phyloP scores from a whole-genome alignment of 768 basidiomycete species.

The Boletus sensibilis region DNA sequence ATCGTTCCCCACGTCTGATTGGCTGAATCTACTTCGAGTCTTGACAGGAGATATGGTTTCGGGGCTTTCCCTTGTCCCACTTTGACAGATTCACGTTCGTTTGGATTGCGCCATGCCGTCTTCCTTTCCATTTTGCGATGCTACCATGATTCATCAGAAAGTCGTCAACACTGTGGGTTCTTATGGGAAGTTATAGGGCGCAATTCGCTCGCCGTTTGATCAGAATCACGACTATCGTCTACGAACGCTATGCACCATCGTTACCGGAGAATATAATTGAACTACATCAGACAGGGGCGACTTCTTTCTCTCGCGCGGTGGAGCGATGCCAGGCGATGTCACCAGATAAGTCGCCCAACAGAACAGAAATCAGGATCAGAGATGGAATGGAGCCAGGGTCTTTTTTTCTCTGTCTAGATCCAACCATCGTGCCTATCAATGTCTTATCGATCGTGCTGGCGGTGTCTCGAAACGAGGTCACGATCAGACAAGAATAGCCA shows the following conservation, averaged over 20 bases:
- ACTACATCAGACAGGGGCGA: background rate
- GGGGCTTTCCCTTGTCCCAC: constrained; percentile 3
- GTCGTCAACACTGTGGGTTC: background rate
- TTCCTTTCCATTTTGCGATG: background rate
- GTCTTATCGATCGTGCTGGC: constrained; percentile 18
- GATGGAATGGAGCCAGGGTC: background rate
- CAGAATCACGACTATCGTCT: background rate
- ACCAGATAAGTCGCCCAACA: background rate
- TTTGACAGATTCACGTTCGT: constrained; percentile 11
- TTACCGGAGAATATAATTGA: background rate
- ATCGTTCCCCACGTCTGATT: background rate
- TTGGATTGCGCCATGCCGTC: background rate
- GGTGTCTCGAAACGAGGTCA: constrained; percentile 13
- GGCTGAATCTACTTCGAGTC: background rate
- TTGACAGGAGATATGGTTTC: background rate
- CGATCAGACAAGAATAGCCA: constrained; percentile 15
- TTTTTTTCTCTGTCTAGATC: background rate
- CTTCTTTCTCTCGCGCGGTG: background rate
- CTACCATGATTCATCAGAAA: background rate
- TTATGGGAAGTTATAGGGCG: background rate
- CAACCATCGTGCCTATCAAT: constrained; percentile 15
- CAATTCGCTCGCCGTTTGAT: background rate
- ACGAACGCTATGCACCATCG: background rate
- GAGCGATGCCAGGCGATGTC: background rate
- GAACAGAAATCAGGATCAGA: background rate